Evolutionary conservation across 2,329 filamentous ascomycete species (phyloP).

Genomic region (Diaporthe ilicicola): DNA sequence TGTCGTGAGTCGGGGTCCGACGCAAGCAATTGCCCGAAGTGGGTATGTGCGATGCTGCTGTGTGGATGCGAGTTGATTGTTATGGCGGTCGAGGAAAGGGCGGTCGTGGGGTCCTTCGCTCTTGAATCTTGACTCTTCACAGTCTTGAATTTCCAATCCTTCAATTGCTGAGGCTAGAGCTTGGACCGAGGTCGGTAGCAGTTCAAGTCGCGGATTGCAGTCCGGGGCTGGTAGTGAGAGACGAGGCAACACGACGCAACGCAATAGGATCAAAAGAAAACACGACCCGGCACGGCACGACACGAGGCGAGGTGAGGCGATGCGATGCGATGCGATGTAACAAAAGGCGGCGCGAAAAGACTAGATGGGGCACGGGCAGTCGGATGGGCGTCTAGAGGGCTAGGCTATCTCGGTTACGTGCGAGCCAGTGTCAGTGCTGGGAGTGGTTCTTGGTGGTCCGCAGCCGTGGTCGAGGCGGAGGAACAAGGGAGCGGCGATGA

Average conservation of each 20-base stretch:
- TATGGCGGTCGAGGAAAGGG: background rate
- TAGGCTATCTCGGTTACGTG: conserved; percentile 18
- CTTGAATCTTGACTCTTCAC: background rate
- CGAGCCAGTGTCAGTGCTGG: conserved; percentile 1
- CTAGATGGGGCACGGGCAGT: conserved; percentile 9
- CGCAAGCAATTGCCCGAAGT: conserved; percentile 1
- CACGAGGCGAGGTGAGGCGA: background rate
- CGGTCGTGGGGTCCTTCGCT: background rate
- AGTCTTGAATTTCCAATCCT: background rate
- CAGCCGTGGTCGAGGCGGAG: no score
- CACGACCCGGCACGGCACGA: background rate
- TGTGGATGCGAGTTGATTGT: background rate
- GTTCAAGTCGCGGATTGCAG: background rate
- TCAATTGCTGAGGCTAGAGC: background rate
- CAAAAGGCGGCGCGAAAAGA: conserved; percentile 7
- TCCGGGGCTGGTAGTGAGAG: background rate
- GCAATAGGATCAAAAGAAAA: background rate
- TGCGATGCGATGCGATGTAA: background rate
- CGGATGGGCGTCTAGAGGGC: background rate
- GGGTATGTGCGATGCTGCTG: background rate
- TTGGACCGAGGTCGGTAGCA: background rate
- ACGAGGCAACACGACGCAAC: background rate
- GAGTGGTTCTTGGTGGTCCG: background rate
- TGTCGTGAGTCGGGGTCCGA: conserved; percentile 10
- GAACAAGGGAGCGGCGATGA: background rate